Evolutionary conservation across 352 stramenopile species (phyloP), one percentile per base, ranked within the genome.

Genomic region (Aphanomyces invadans): DNA sequence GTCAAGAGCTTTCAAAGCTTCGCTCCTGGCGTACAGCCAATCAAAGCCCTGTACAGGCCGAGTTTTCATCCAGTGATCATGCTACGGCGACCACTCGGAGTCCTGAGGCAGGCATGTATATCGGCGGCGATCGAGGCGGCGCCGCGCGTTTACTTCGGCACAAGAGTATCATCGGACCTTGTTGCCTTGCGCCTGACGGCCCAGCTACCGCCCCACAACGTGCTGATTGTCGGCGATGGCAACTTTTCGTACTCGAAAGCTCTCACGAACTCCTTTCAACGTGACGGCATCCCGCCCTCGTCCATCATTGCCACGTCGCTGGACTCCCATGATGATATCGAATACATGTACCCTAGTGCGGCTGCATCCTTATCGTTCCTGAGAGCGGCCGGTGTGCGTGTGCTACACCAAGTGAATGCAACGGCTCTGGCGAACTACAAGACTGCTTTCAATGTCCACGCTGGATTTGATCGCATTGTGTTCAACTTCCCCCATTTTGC

Each of bases 401-500:
- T 94, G 26, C 70, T 77, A 63, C 81, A 91, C 63, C 75, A 68
- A 7, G 75, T 94, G 44, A 84, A 94, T 60, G 86, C 86, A 28
- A 90, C 80, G 4, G 69, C 70, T 26, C 75, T 94, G 15, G 65
- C 80, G 55, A 68, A 55, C 9, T 83, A 82, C 64, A 39, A 70
- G 5, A 12, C 1, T 15, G 17, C 33, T n/a, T 28, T 49, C 32
- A 31, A 4, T 1, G 36, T 71, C n/a, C 23, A 2, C 25, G 26
- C 55, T 38, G 55, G n/a, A 21, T 88, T 88, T 33, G 82, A 92
- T 55, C 77, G 82, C 39, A 76, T 94, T 60, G 80, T 94, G 62
- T 94, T 94, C 74, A 94, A 94, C 65, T 94, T 92, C 56, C 86
- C 86, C 29, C 83, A 94, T 59, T 73, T 80, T 54, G 83, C 80